A percentile compares a stretch with the other conserved stretches of the same genome.
phyloP scores from a whole-genome alignment of 495 filamentous ascomycete genomes.

The Aspergillus sparsus region DNA sequence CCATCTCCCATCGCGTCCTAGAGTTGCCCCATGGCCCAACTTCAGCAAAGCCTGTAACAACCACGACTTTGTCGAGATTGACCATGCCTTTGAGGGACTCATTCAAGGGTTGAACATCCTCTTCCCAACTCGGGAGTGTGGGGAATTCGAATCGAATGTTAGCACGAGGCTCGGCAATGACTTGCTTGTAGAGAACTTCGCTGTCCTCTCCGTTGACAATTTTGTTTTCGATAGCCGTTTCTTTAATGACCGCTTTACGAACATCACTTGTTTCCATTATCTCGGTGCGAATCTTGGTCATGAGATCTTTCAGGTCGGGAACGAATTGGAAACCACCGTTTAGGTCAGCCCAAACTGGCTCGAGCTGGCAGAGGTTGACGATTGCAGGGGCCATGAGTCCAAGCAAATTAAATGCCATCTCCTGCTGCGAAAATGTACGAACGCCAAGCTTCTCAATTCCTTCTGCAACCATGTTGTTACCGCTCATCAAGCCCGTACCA shows the following conservation, averaged over 20 bases:
- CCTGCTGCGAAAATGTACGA: constrained; percentile 96
- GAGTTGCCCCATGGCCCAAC: constrained; percentile 98
- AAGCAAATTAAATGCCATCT: constrained; percentile 99
- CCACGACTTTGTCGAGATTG: constrained; percentile 94
- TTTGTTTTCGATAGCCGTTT: constrained; percentile 96
- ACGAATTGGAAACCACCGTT: constrained; percentile 98
- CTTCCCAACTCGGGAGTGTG: constrained; percentile 83
- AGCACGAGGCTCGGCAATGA: constrained; percentile 86
- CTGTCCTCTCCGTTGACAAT: constrained; percentile 92
- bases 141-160: constrained; percentile 98
- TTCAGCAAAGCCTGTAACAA: constrained; percentile 95
- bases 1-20: constrained; percentile 98
- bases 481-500: constrained; percentile 96
- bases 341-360: constrained; percentile 95
- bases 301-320: constrained; percentile 91
- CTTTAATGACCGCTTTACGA: constrained; percentile 88
- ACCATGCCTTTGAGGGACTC: constrained; percentile 93
- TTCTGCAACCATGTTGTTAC: constrained; percentile 97
- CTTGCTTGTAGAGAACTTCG: constrained; percentile 91
- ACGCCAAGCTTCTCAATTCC: constrained; percentile 96
- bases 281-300: constrained; percentile 85
- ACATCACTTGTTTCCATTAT: constrained; percentile 94
- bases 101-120: constrained; percentile 85
- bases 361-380: constrained; percentile 91
- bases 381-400: constrained; percentile 94